A percentile compares a stretch with the other conserved stretches of the same genome.
Evolutionary conservation across 1,284 basidiomycete genomes (phyloP).

Genomic region (Mycena citricolor): DNA sequence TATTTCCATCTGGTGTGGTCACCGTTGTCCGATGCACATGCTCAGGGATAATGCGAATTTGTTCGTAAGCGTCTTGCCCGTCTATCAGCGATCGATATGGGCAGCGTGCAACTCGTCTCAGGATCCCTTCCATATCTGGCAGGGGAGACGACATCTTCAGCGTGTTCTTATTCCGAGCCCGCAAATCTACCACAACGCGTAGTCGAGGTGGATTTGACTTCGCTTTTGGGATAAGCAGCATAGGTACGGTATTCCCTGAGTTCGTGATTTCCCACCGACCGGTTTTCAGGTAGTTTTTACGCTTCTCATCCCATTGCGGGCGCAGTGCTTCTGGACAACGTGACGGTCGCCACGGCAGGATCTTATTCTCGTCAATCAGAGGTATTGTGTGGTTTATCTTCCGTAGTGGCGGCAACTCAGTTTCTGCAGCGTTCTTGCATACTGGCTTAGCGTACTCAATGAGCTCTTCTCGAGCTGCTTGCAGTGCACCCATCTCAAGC

Average conservation of each 20-base stretch:
- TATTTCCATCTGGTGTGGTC: slow-evolving; percentile 23
- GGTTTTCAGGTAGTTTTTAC: background rate
- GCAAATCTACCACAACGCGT: slow-evolving; percentile 11
- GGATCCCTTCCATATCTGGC: slow-evolving; percentile 24
- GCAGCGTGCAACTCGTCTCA: slow-evolving; percentile 1
- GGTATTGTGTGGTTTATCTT: slow-evolving; percentile 10
- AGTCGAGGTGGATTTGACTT: slow-evolving; percentile 2
- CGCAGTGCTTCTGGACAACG: slow-evolving; percentile 4
- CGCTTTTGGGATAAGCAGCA: slow-evolving; percentile 13
- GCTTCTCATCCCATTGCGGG: slow-evolving; percentile 6
- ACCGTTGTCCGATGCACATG: slow-evolving; percentile 17
- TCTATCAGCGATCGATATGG: slow-evolving; percentile 7
- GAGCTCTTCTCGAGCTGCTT: slow-evolving; percentile 4
- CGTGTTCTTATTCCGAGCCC: slow-evolving; percentile 25
- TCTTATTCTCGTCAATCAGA: slow-evolving; percentile 2
- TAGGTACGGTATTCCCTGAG: slow-evolving; percentile 7
- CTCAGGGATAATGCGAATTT: slow-evolving; percentile 10
- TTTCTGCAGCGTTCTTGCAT: slow-evolving; percentile 6
- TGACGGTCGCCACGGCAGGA: slow-evolving; percentile 4
- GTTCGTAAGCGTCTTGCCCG: slow-evolving; percentile 10
- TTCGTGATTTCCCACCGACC: slow-evolving; percentile 9
- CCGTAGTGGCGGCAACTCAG: slow-evolving; percentile 2
- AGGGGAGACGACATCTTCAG: slow-evolving; percentile 30
- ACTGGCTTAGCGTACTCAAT: slow-evolving; percentile 4
- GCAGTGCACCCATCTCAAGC: background rate